Base-by-base conservation (phyloP, 1,284 basidiomycete species). In the Rhodotorula glutinis region DNA sequence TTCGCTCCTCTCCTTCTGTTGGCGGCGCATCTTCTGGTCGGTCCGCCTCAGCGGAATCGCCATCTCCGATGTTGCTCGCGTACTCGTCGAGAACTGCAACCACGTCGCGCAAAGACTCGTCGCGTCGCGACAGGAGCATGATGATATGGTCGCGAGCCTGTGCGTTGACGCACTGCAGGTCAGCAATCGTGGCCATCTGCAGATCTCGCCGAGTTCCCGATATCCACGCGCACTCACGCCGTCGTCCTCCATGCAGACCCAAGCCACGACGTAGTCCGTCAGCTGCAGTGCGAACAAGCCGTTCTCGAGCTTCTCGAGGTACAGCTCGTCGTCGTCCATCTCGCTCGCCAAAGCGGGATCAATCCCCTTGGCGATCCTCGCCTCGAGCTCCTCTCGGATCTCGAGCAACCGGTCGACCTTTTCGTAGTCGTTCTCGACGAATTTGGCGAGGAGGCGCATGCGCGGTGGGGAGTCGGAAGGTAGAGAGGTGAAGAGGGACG, bases 161-260 rank as follows among this genome's bases (percentile, higher is more conserved):
- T n/a, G 56, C 47, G 30, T n/a, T n/a, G 14, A 7, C 21, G 11
- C 5, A 21, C 7, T 9, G 13, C 52, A 27, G 16, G 14, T 40
- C 23, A 23, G 33, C 21, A 14, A 27, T 23, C 47, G 5, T 59
- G 17, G 27, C 57, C 44, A 14, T 19, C 14, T 4, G 33, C 33
- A 38, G 11, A 38, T 11, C 33, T 38, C 33, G 33, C 33, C 11
- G 33, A 38, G 33, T 38, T n/a, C 33, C 11, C 33, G 33, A 38
- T 7, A 11, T 11, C 7, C 5, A 38, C 33, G 33, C 33, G 33
- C 33, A 56, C 89, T 68, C 80, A 94, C 92, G 41, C 93, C 96
- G 75, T 98, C 96, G 75, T 98, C 96, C 80, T 99, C 96, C 92
- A 98, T 96, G 65, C 86, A 85, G 38, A 98, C 79, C 96, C 96